Conservation (phyloP, 176 grass and related monocot species). For the Elaeis guineensis region DNA sequence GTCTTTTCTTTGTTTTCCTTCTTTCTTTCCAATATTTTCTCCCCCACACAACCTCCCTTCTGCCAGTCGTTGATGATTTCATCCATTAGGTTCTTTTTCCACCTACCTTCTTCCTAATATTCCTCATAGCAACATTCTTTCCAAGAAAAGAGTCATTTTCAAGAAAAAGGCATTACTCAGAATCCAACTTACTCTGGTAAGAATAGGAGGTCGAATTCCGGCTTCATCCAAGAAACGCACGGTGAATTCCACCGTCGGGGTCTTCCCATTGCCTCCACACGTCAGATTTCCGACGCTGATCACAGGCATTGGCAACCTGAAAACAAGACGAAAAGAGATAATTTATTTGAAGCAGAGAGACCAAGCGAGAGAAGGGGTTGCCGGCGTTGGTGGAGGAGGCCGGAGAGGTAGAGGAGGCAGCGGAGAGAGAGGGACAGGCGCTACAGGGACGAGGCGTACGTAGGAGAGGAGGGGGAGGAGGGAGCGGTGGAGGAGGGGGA, state of each 20-base stretch:
- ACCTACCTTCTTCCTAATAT: too few relatives aligned
- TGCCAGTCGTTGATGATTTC: too few relatives aligned
- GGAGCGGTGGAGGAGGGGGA: conserved; percentile 45
- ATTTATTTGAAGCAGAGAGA: neutral
- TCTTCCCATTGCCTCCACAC: conserved; percentile 83
- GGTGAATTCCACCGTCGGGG: conserved; percentile 71
- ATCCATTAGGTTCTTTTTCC: too few relatives aligned
- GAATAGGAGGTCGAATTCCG: conserved; percentile 42
- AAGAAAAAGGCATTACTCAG: too few relatives aligned
- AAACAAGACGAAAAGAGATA: conserved; percentile 1
- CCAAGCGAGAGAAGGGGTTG: neutral
- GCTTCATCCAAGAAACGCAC: conserved; percentile 33
- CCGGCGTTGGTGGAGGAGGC: conserved; percentile 35
- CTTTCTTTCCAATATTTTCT: too few relatives aligned
- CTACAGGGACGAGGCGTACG: conserved; percentile 28
- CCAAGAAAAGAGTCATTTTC: too few relatives aligned
- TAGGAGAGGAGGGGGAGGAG: conserved; percentile 56
- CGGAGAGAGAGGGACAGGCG: conserved; percentile 29
- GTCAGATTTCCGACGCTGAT: conserved; percentile 82
- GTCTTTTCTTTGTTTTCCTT: too few relatives aligned
- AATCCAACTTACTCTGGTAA: conserved; percentile 43
- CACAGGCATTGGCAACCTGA: conserved; percentile 48
- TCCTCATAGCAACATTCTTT: too few relatives aligned
- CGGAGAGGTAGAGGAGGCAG: conserved; percentile 15
- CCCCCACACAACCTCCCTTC: too few relatives aligned